Conservation (phyloP, 2,329 filamentous ascomycete species). For the Nigrospora oryzae region DNA sequence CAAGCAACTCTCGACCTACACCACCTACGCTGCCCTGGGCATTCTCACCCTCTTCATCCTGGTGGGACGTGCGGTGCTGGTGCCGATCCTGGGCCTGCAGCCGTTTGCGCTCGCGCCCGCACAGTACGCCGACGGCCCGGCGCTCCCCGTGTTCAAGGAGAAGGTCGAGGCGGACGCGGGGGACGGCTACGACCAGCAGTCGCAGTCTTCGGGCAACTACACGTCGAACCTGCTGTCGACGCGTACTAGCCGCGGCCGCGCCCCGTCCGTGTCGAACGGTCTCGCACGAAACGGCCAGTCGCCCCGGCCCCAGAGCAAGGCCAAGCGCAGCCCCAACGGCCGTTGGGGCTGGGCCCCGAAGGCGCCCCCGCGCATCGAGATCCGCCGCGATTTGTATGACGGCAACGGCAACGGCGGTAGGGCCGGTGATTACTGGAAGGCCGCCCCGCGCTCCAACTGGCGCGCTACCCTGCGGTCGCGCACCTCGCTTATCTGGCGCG, state of each 20-base stretch:
- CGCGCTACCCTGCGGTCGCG: constrained; percentile 7
- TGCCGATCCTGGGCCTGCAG: constrained; percentile 43
- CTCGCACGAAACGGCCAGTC: constrained; percentile 13
- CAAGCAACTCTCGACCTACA: constrained; percentile 77
- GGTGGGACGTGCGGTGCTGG: constrained; percentile 44
- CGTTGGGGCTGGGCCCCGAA: constrained; percentile 36
- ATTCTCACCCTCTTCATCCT: constrained; percentile 42
- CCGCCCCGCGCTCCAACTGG: constrained; percentile 11
- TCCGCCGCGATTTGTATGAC: constrained; percentile 35
- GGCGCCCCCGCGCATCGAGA: constrained; percentile 42
- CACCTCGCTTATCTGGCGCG: constrained; percentile 41
- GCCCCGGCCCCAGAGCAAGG: constrained; percentile 12
- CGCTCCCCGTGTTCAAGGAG: constrained; percentile 43
- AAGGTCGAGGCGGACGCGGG: constrained; percentile 39
- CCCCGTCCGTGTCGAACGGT: constrained; percentile 14
- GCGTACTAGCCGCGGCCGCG: constrained; percentile 16
- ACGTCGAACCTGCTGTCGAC: constrained; percentile 23
- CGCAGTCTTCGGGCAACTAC: constrained; percentile 22
- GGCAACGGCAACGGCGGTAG: constrained; percentile 17
- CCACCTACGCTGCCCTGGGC: constrained; percentile 63
- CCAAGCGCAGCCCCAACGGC: not conserved
- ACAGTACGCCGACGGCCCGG: constrained; percentile 11
- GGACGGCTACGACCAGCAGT: constrained; percentile 12
- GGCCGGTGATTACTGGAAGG: constrained; percentile 12
- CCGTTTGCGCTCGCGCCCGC: constrained; percentile 43